Evolutionary conservation across 176 grass and related monocot species (phyloP), one percentile per base, ranked within the genome.

Genomic region (Juncus effusus): DNA sequence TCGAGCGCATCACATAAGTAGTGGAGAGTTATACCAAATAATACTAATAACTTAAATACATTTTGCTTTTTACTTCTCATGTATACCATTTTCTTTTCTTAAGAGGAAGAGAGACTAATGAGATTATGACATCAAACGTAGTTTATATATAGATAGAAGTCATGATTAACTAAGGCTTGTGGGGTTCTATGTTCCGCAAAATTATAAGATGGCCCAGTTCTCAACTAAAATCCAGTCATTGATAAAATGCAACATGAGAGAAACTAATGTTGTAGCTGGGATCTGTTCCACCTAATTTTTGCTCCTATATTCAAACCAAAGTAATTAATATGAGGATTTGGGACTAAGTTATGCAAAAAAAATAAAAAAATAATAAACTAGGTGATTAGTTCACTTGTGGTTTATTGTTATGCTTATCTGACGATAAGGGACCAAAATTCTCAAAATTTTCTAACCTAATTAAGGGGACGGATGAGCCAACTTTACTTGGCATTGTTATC

Each of bases 401-500:
- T 4, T 49, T 40, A 37, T 39, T 39, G 37, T 70, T 38, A 54
- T 70, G 51, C 35, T 56, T 41, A 53, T 4, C 13, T 16, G 51
- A 36, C 5, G 16, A 38, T 41, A 10, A 14, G 19, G 6, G 7
- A 45, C 38, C 55, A 42, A 67, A 67, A 67, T 53, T 8, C 15
- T 44, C 10, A 13, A n/a, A 38, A 40, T 57, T 70, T 70, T 70
- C 67, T 56, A 40, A 70, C 67, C 67, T 56, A 70, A 56, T 70
- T 70, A 38, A 70, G 51, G 12, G 51, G 52, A 40, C 51, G 55
- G 67, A 56, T 70, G 67, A 70, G 67, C 67, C 38, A 14, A 47
- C 44, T 10, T 42, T 68, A 19, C 2, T 68, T 54, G 65, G 47
- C 64, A 60, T 10, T 63, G 37, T 61, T 8, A 1, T 38, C 15